Evolutionary conservation across 176 grass and related monocot species (phyloP), one percentile per base, ranked within the genome.

Genomic region (Triticum turgidum): DNA sequence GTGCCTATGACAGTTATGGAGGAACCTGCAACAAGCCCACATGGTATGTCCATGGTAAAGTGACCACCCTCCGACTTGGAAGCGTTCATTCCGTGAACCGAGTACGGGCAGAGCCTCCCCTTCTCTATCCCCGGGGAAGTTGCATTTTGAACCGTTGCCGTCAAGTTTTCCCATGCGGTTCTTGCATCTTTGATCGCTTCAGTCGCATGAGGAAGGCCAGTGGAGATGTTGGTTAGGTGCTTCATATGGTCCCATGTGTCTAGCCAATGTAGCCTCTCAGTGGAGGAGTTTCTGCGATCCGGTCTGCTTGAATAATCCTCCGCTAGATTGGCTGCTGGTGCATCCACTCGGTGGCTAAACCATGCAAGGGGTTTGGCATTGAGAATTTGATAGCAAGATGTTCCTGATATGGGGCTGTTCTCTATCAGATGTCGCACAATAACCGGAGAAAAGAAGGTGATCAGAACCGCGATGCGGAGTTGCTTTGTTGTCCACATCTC

Each of bases 1-100:
- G 88, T 96, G 65, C 96, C 96, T 73, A 98, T 96, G 9, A 98
- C 32, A 77, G 96, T 96, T 37, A 94, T 17, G 37, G 96, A 95
- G 67, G 96, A 98, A 70, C 90, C 96, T 13, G 73, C 89, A 47
- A 96, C 74, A 79, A 96, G 69, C 54, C 96, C 96, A 73, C 96
- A 98, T 22, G 96, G 96, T 88, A 98, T 82, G 12, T 82, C 80
- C 8, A 92, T 66, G 61, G 84, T 79, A 42, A 91, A 94, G 61
- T 12, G 14, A 6, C 37, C 69, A 29, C 73, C 73, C 7, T 76
- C 83, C 0, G 80, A 79, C 66, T 83, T 89, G 44, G 96, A 94
- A 59, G 58, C 65, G 27, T 95, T 88, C 96, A 95, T 95, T 82
- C 80, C 84, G 35, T 56, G 80, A 63, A 96, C 76, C 0, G 96